Evolutionary conservation across 1,139 yeast genomes (phyloP).

Genomic region (Blastobotrys arbuscula): DNA sequence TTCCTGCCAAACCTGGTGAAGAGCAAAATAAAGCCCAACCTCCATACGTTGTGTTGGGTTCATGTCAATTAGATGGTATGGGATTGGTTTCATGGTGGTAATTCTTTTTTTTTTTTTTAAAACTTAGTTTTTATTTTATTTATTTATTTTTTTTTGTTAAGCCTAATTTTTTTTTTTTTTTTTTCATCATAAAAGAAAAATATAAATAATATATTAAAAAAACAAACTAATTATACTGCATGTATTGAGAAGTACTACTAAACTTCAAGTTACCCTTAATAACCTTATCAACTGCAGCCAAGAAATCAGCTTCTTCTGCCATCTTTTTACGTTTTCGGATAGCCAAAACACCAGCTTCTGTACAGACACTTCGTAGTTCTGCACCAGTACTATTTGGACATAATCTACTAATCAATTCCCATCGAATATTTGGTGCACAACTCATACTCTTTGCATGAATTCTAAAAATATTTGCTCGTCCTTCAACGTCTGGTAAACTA

Average conservation of each 20-base stretch:
- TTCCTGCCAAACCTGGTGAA: slow-evolving; percentile 60
- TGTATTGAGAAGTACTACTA: slow-evolving; percentile 93
- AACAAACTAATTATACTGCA: slow-evolving; percentile 80
- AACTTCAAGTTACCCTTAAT: slow-evolving; percentile 97
- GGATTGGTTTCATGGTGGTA: slow-evolving; percentile 98
- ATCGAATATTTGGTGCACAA: slow-evolving; percentile 92
- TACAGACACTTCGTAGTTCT: slow-evolving; percentile 90
- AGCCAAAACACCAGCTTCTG: slow-evolving; percentile 99
- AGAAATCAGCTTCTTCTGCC: slow-evolving; percentile 94
- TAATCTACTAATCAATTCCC: slow-evolving; percentile 95
- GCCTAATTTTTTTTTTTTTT: not conserved
- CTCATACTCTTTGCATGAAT: slow-evolving; percentile 96
- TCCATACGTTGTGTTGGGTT: slow-evolving; percentile 79
- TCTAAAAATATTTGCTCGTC: slow-evolving; percentile 94
- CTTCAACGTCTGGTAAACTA: slow-evolving; percentile 92
- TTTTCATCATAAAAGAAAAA: not conserved
- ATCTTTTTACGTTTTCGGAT: slow-evolving; percentile 97
- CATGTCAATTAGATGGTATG: slow-evolving; percentile 94
- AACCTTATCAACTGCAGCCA: slow-evolving; percentile 96
- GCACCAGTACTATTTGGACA: slow-evolving; percentile 99
- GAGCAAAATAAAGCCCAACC: slow-evolving; percentile 33
- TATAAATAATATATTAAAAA: not conserved
- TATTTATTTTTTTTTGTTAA: too few species aligned
- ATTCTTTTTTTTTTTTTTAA: slow-evolving; percentile 23
- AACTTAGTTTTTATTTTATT: not conserved